Percentiles rank a stretch among this genome's conserved stretches.
phyloP scores from a whole-genome alignment of 192 early-diverging fungal genomes.

The Jimgerdemannia flammicorona region DNA sequence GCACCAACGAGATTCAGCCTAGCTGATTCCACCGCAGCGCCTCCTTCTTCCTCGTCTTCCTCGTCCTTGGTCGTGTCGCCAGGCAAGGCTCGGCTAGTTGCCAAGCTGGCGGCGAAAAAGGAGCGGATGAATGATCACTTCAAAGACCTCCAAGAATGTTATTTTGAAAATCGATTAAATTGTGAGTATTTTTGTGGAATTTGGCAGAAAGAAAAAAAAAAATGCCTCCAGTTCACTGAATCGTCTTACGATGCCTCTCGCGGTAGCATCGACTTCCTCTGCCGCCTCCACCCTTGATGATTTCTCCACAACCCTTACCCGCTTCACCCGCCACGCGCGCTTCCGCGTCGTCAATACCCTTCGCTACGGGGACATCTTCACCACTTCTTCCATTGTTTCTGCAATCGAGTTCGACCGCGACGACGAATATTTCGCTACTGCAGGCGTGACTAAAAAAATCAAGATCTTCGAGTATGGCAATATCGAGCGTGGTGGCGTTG shows the following conservation, averaged over 20 bases:
- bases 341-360: slow-evolving; percentile 77
- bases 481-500: slow-evolving; percentile 34
- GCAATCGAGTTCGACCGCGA: slow-evolving; percentile 95
- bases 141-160: slow-evolving; percentile 64
- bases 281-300: slow-evolving; percentile 20
- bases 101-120: slow-evolving; percentile 25
- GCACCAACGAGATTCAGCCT: background rate
- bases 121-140: slow-evolving; percentile 61
- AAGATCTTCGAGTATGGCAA: slow-evolving; percentile 85
- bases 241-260: no score
- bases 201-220: background rate
- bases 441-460: slow-evolving; percentile 89
- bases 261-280: slow-evolving; percentile 16
- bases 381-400: slow-evolving; percentile 78
- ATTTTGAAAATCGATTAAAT: slow-evolving; percentile 46
- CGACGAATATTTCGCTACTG: slow-evolving; percentile 91
- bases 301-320: slow-evolving; percentile 63
- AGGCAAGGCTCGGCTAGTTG: background rate
- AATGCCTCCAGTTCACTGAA: no score
- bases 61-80: background rate
- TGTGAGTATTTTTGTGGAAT: background rate
- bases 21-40: background rate
- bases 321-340: slow-evolving; percentile 62
- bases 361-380: slow-evolving; percentile 71
- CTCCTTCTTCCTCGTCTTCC: background rate